Base-by-base conservation (phyloP, 257 asterid genomes). In the Nicotiana benthamiana region DNA sequence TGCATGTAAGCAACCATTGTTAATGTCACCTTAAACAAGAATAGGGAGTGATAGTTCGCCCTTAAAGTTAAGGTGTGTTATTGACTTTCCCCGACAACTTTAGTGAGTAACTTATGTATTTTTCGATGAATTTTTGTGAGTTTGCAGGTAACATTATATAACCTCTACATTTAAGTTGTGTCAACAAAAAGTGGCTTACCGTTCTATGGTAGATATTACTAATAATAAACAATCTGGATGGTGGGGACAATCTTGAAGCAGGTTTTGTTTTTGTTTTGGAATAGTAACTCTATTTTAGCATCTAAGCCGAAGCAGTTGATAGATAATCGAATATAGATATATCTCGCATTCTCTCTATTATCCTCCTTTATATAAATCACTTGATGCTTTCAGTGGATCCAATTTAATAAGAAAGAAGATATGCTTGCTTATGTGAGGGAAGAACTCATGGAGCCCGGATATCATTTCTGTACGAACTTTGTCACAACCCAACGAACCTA, bases 401-500 rank as follows among this genome's bases (percentile, higher is more conserved):
- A 74, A 46, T 9, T 48, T 43, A 30, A 28, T 13, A 46, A 46
- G 48, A 12, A 70, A 57, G 78, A 74, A 24, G 9, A 24, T 1
- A 20, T 24, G 40, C 79, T 74, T 74, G 48, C 61, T 48, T 26
- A 61, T 48, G 9, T 48, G 17, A 74, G 61, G 61, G 43, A 24
- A 53, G 43, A 24, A 53, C 61, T 74, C 57, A 48, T 15, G 79
- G 24, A 48, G 61, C 79, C 27, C 2, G 24, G 26, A 48, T 15
- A 74, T 87, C 84, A 85, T 82, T 86, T 88, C 22, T 85, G 86
- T 67, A 88, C 89, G 15, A 92, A 83, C 18, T 75, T 84, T 9
- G 89, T 75, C 46, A 91, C 89, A 66, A 91, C 82, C 95, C 92
- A 93, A 56, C 86, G 89, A 62, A 93, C 82, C 97, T 91, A 75